These are phyloP conservation scores for Candida coleopterorum DNA, from an alignment of 805 yeast genomes.

Conservation along the genomic window DNA sequence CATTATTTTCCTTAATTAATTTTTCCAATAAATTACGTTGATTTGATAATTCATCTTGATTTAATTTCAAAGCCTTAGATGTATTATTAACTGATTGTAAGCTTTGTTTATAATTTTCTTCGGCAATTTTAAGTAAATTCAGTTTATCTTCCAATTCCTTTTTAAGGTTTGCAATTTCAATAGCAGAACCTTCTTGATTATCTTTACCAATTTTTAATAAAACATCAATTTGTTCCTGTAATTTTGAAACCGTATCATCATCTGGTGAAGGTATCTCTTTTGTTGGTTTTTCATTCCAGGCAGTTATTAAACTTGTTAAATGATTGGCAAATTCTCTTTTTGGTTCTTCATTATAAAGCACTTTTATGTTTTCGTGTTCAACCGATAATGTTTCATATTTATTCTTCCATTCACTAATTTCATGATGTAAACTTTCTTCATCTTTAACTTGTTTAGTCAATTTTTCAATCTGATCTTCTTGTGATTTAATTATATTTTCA, in stretches of 20 bases:
- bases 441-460: conserved; percentile 39
- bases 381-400: conserved; percentile 40
- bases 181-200: conserved; percentile 30
- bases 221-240: conserved; percentile 56
- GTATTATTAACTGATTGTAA: conserved; percentile 69
- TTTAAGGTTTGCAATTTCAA: conserved; percentile 28
- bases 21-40: conserved; percentile 53
- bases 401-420: conserved; percentile 43
- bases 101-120: conserved; percentile 67
- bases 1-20: conserved; percentile 64
- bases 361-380: conserved; percentile 40
- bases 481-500: conserved; percentile 51
- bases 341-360: conserved; percentile 26
- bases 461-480: conserved; percentile 41
- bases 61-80: conserved; percentile 65
- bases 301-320: conserved; percentile 29
- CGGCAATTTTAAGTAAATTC: conserved; percentile 35
- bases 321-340: conserved; percentile 30
- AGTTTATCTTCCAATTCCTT: conserved; percentile 28
- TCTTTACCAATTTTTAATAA: conserved; percentile 45
- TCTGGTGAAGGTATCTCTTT: conserved; percentile 13
- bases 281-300: conserved; percentile 24
- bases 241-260: conserved; percentile 27
- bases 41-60: conserved; percentile 66
- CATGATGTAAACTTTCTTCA: conserved; percentile 41